Evolutionary conservation across 2,329 filamentous ascomycete species (phyloP), one percentile per base, ranked within the genome.

Genomic region (Atkinsonella hypoxylon): DNA sequence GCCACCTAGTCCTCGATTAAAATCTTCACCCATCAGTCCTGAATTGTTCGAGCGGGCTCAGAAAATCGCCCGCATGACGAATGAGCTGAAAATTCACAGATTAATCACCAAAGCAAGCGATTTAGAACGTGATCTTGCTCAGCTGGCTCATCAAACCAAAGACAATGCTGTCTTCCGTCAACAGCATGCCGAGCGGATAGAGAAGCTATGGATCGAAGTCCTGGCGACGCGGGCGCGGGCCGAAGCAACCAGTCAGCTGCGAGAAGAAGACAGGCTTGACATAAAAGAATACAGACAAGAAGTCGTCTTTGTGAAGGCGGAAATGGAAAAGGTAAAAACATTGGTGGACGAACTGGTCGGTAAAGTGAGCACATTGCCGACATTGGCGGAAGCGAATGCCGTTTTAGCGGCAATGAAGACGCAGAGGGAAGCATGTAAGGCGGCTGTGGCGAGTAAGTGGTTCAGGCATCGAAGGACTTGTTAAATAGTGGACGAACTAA

Each of bases 11-110:
- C 15, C 45, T 45, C 15, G 17, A 20, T 48, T 45, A 12, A 36
- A 40, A 38, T 31, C 26, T n/a, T 45, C 22, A 9, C 9, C 36
- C 26, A 30, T 45, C 39, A 20, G 43, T n/a, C 36, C 36, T 15
- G 38, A 46, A 31, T 50, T 64, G 8, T 41, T 61, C 30, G 52
- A 53, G 10, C 59, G 61, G 30, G 64, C 66, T 39, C 61, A 67
- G 3, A 61, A 63, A 32, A 58, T 69, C n/a, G 62, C 67, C 5
- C 58, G 54, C 41, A 68, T 69, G 63, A 67, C 63, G 6, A 55
- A 64, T n/a, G 67, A 69, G 55, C 61, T 69, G 48, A 63, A 61
- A 51, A 53, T 69, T 36, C 64, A 62, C 38, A 51, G 58, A 32
- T 53, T 69, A 22, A 48, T 52, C 30, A 49, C 51, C 20, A 61